A percentile compares a stretch with the other conserved stretches of the same genome.
Conservation (phyloP, 2,329 filamentous ascomycete species). For the Teratosphaeria zuluensis region DNA sequence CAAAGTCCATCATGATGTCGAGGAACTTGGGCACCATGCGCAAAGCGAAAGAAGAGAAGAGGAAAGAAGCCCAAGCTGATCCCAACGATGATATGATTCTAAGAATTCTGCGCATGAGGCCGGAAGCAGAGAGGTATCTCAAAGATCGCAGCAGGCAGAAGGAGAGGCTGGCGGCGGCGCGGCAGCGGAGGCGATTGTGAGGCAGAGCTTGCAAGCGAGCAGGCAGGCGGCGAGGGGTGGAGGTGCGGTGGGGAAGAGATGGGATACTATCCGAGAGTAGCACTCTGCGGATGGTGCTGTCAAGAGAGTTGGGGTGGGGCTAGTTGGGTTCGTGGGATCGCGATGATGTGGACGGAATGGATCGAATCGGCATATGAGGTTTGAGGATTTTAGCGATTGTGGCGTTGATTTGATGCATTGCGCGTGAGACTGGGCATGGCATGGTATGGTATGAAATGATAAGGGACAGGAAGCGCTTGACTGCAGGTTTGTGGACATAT, state of each 20-base stretch:
- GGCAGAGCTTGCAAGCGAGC: conserved; percentile 65
- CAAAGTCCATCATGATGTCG: conserved; percentile 71
- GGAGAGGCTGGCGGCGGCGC: conserved; percentile 84
- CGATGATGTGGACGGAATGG: background rate
- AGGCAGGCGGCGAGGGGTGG: conserved; percentile 3
- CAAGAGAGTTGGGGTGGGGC: background rate
- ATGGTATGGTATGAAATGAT: background rate
- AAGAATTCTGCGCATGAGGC: conserved; percentile 86
- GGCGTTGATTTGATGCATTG: background rate
- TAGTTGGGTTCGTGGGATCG: background rate
- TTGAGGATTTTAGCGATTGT: background rate
- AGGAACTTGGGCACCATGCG: conserved; percentile 94
- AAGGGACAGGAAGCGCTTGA: background rate
- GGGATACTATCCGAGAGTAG: conserved; percentile 15
- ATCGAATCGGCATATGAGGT: background rate
- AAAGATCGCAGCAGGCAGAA: conserved; percentile 88
- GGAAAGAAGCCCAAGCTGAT: conserved; percentile 90
- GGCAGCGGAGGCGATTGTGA: conserved; percentile 87
- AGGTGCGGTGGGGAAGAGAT: conserved; percentile 5
- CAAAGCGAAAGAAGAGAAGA: conserved; percentile 89
- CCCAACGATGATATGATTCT: conserved; percentile 98
- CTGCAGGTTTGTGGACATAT: background rate
- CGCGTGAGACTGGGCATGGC: background rate
- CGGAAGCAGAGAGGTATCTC: conserved; percentile 78
- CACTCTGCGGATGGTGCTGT: background rate